These are phyloP conservation scores for Thalassiosira hispida DNA, from an alignment of 352 stramenopile species.

Conservation along the genomic window DNA sequence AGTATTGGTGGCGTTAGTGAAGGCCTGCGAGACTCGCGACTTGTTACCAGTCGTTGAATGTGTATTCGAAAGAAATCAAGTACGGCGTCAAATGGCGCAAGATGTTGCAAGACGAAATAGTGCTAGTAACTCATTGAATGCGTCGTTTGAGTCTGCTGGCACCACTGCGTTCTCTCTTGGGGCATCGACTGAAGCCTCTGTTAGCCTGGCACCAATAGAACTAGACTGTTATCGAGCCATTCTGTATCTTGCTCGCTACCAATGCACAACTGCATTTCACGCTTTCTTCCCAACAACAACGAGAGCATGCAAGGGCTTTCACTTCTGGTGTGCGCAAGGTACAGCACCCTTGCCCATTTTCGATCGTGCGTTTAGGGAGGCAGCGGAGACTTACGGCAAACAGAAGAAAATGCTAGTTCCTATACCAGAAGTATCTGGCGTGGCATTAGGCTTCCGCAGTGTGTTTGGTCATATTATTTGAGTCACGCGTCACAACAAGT, in stretches of 20 bases:
- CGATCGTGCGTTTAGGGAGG: slow-evolving; percentile 81
- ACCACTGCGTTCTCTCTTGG: slow-evolving; percentile 34
- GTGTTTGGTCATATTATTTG: slow-evolving; percentile 84
- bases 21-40: slow-evolving; percentile 82
- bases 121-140: slow-evolving; percentile 37
- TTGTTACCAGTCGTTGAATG: slow-evolving; percentile 76
- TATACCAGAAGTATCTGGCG: slow-evolving; percentile 74
- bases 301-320: slow-evolving; percentile 84
- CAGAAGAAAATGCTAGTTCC: slow-evolving; percentile 50
- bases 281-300: slow-evolving; percentile 80
- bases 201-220: slow-evolving; percentile 37
- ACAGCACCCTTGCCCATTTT: slow-evolving; percentile 76
- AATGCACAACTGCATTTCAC: slow-evolving; percentile 85
- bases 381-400: slow-evolving; percentile 57
- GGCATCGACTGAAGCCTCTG: slow-evolving; percentile 24
- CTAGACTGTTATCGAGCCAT: slow-evolving; percentile 82
- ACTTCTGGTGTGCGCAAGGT: slow-evolving; percentile 84
- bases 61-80: slow-evolving; percentile 68
- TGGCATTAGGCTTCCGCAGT: slow-evolving; percentile 80
- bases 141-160: slow-evolving; percentile 51
- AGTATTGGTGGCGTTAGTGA: slow-evolving; percentile 79
- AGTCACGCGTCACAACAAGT: slow-evolving; percentile 1
- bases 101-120: background rate
- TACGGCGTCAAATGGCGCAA: slow-evolving; percentile 21
- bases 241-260: slow-evolving; percentile 83